These are phyloP conservation scores for Chaetomiaceae sp. DNA, from an alignment of 2,329 filamentous ascomycete species.

Conservation along the genomic window DNA sequence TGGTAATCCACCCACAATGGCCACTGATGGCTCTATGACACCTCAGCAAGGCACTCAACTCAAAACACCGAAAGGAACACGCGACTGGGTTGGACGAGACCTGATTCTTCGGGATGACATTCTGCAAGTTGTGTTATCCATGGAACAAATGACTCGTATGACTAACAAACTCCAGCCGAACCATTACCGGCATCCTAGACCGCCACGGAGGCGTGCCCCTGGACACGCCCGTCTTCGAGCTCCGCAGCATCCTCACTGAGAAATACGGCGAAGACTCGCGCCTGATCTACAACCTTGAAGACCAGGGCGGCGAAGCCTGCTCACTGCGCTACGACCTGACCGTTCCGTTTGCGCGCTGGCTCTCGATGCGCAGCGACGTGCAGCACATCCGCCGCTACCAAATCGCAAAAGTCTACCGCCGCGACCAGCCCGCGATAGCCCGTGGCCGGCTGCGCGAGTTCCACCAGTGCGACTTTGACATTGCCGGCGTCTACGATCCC, in stretches of 20 bases:
- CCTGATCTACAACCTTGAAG: slow-evolving; percentile 4
- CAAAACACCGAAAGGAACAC: slow-evolving; percentile 5
- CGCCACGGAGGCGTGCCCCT: not conserved
- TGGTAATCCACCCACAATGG: no score
- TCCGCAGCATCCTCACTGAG: not conserved
- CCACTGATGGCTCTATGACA: no score
- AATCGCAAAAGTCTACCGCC: slow-evolving; percentile 2
- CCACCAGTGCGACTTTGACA: slow-evolving; percentile 6
- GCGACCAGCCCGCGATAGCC: slow-evolving; percentile 7
- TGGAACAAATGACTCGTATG: not conserved
- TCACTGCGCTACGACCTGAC: slow-evolving; percentile 2
- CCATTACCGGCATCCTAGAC: not conserved
- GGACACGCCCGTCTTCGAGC: slow-evolving; percentile 1
- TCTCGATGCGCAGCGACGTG: slow-evolving; percentile 1
- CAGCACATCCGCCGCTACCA: slow-evolving; percentile 7
- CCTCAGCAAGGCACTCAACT: not conserved
- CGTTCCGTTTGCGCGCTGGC: slow-evolving; percentile 5
- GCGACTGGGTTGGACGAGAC: slow-evolving; percentile 7
- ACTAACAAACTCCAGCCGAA: not conserved
- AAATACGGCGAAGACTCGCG: slow-evolving; percentile 6
- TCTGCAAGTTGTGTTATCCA: not conserved
- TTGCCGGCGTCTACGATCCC: slow-evolving; percentile 1
- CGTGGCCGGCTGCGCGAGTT: slow-evolving; percentile 7
- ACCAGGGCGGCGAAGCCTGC: slow-evolving; percentile 3
- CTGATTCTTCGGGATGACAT: not conserved